Evolutionary conservation across 1,284 basidiomycete genomes (phyloP), one percentile per base, ranked within the genome.

Genomic region (Stereum hirsutum): DNA sequence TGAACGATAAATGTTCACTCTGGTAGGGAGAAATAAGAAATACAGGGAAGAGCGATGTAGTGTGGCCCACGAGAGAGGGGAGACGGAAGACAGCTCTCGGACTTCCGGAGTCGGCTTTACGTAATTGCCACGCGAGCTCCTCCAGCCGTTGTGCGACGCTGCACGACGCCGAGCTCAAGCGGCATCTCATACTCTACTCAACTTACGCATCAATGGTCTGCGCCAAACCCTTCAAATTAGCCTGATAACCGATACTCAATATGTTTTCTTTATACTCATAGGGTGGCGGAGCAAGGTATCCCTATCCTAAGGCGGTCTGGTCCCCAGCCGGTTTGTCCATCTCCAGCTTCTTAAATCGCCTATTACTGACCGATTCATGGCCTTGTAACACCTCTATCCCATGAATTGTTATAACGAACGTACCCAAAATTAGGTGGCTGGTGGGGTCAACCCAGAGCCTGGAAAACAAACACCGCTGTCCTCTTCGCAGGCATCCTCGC

Each of bases 381-480:
- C 12, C n/a, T 33, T 20, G 14, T 26, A 8, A 12, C 20, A 39
- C 11, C 17, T 17, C 8, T 31, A 32, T 32, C 17, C 36, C 28
- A 24, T 15, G 26, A 1, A 11, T 24, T 5, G n/a, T 24, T 1
- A 26, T n/a, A n/a, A 20, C 27, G 12, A 26, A 27, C 24, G 15
- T 17, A 5, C 6, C 6, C n/a, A 7, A 11, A 11, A 32, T 35
- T 47, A 84, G 81, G 81, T 64, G 81, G 81, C 51, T 85, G 81
- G 81, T 85, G 81, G 81, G 72, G 72, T 21, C 70, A 78, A 12
- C 81, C 81, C 4, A 69, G 75, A 11, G 83, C 83, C 56, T 85
- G 81, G 81, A 75, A 72, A 40, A 57, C 70, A 17, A 85, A 85
- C 60, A 85, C 81, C 1, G 70, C 71, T 0, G 69, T 85, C 34